phyloP scores from a whole-genome alignment of 352 stramenopile genomes.

The Halophytophthora polymorphica region DNA sequence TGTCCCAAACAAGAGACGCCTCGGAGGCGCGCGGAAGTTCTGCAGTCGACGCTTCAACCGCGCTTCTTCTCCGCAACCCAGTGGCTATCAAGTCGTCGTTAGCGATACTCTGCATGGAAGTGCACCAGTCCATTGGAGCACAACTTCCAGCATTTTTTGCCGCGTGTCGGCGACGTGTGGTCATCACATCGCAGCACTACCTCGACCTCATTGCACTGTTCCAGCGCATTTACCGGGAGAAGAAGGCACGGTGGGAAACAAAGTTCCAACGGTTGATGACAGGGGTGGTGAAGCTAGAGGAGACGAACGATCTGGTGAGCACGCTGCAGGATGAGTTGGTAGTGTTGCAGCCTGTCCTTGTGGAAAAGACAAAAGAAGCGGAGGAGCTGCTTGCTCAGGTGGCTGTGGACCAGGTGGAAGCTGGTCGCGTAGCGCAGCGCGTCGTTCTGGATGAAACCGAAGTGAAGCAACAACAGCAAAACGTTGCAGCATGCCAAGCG shows the following conservation, averaged over 20 bases:
- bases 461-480: slow-evolving; percentile 64
- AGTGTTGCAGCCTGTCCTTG: slow-evolving; percentile 72
- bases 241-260: slow-evolving; percentile 31
- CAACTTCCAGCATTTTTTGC: slow-evolving; percentile 32
- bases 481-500: slow-evolving; percentile 56
- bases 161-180: slow-evolving; percentile 37
- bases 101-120: slow-evolving; percentile 46
- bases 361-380: slow-evolving; percentile 58
- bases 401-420: slow-evolving; percentile 57
- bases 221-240: slow-evolving; percentile 63
- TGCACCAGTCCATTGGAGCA: slow-evolving; percentile 36
- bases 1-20: slow-evolving; percentile 19
- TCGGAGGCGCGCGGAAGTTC: neutral
- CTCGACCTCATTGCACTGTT: slow-evolving; percentile 90
- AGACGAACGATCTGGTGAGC: slow-evolving; percentile 62
- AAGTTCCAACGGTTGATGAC: slow-evolving; percentile 58
- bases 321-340: slow-evolving; percentile 79
- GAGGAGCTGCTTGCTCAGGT: slow-evolving; percentile 63
- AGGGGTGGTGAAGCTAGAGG: slow-evolving; percentile 70
- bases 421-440: slow-evolving; percentile 38
- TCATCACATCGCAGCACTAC: slow-evolving; percentile 84
- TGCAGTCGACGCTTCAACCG: neutral
- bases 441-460: slow-evolving; percentile 55
- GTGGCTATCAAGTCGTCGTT: slow-evolving; percentile 24
- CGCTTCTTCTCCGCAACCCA: neutral